Conservation (phyloP, 345 rosid genomes). For the Murraya koenigii region DNA sequence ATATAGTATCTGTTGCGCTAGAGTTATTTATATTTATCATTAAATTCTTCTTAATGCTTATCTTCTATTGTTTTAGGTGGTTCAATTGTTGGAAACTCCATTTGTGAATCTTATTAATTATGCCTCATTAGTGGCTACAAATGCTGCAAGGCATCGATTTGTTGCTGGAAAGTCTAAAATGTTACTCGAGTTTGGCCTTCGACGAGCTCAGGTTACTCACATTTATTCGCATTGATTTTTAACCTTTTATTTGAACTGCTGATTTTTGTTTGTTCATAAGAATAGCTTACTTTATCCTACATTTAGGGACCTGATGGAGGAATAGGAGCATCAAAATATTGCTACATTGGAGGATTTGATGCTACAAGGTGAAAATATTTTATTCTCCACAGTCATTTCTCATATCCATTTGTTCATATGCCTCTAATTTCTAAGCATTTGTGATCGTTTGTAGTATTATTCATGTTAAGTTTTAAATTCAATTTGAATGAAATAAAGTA, state of each 20-base stretch:
- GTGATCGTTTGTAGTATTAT: neutral
- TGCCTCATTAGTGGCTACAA: slow-evolving; percentile 91
- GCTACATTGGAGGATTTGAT: slow-evolving; percentile 97
- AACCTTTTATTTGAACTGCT: slow-evolving; percentile 4
- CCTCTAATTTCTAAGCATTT: neutral
- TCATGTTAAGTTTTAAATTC: neutral
- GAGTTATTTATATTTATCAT: neutral
- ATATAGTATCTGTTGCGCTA: neutral
- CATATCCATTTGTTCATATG: neutral
- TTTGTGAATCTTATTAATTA: slow-evolving; percentile 78
- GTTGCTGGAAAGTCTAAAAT: slow-evolving; percentile 86
- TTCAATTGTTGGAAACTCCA: slow-evolving; percentile 95
- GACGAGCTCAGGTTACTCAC: slow-evolving; percentile 86
- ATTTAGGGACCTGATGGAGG: slow-evolving; percentile 97
- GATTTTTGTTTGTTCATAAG: slow-evolving; percentile 16
- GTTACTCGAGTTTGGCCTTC: slow-evolving; percentile 89
- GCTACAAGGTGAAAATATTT: slow-evolving; percentile 66
- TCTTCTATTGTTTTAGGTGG: slow-evolving; percentile 51
- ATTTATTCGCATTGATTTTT: slow-evolving; percentile 8
- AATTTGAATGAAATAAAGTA: neutral
- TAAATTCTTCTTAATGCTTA: neutral
- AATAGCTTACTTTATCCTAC: slow-evolving; percentile 15
- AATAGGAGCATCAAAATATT: slow-evolving; percentile 81
- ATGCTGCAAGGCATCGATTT: slow-evolving; percentile 95
- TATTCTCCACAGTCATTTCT: neutral